Evolutionary conservation across 176 grass and related monocot species (phyloP).

Genomic region (Bothriochloa decipiens): DNA sequence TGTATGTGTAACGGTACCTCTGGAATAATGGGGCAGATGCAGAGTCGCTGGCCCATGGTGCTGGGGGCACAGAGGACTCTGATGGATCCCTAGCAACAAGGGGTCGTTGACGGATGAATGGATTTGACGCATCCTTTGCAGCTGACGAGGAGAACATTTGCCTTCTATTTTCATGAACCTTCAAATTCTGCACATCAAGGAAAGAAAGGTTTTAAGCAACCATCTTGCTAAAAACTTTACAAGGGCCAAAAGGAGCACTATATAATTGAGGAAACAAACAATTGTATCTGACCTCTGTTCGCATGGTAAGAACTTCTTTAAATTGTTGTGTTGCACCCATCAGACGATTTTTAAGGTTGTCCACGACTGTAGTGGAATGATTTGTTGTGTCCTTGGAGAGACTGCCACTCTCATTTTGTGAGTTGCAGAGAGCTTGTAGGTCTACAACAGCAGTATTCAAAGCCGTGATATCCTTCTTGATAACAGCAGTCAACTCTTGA

Average conservation of each 20-base stretch:
- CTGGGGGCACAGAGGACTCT: slow-evolving; percentile 68
- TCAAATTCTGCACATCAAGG: slow-evolving; percentile 70
- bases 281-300: slow-evolving; percentile 75
- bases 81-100: slow-evolving; percentile 62
- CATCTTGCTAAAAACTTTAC: slow-evolving; percentile 16
- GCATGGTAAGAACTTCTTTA: slow-evolving; percentile 97
- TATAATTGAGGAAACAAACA: neutral
- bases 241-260: neutral
- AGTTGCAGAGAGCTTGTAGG: slow-evolving; percentile 85
- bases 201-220: slow-evolving; percentile 5
- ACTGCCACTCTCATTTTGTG: slow-evolving; percentile 82
- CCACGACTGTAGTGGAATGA: slow-evolving; percentile 83
- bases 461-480: slow-evolving; percentile 93
- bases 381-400: slow-evolving; percentile 82
- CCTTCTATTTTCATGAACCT: slow-evolving; percentile 93
- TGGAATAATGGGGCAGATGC: slow-evolving; percentile 78
- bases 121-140: slow-evolving; percentile 74
- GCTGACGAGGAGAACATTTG: slow-evolving; percentile 90
- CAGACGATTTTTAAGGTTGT: slow-evolving; percentile 88
- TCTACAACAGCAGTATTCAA: slow-evolving; percentile 86
- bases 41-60: slow-evolving; percentile 89
- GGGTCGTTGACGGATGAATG: slow-evolving; percentile 86
- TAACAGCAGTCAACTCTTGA: slow-evolving; percentile 90
- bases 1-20: slow-evolving; percentile 55
- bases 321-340: slow-evolving; percentile 94